Base-by-base conservation (phyloP, 2,329 filamentous ascomycete species). In the Triangularia setosa region DNA sequence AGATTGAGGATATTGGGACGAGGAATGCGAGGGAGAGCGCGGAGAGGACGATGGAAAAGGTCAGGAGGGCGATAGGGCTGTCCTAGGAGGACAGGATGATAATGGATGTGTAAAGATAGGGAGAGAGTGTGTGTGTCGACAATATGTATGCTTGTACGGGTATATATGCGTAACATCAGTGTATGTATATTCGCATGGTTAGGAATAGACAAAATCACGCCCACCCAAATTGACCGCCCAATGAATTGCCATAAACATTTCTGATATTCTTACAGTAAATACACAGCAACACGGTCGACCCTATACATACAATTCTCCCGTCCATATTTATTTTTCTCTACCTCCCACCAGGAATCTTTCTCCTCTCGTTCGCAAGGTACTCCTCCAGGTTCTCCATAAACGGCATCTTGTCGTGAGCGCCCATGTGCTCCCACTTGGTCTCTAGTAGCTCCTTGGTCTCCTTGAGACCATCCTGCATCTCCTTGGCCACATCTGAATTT, bases 11-110 rank as follows among this genome's bases (percentile, higher is more conserved):
- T 3, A 74, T 83, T 44, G 90, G 91, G 0, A 85, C 84, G 0
- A 74, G 75, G 44, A 86, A 82, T 72, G 91, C 91, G n/a, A 79
- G 79, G 24, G 73, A 78, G 58, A 91, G 81, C 69, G 90, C 91
- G 0, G 77, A 80, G 64, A 76, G 79, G 65, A 87, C 84, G 27
- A 88, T 89, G 84, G 73, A 74, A 33, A 68, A 79, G 40, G 82
- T 88, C 6, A 79, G 79, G 64, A 72, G 77, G 40, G 83, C 82
- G 3, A 78, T 87, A 18, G 86, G 86, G 1, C 69, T 86, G 23
- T 80, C n/a, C 9, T 48, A 48, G 21, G 16, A 48, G 12, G 6
- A 40, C 7, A 21, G 18, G 40, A n/a, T 2, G 35, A 21, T 21
- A 9, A 9, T 1, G 40, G 14, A 40, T 18, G 14, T 40, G 35